A percentile compares a stretch with the other conserved stretches of the same genome.
phyloP scores from a whole-genome alignment of 768 basidiomycete species.

The Hygrophoropsis aurantiaca region DNA sequence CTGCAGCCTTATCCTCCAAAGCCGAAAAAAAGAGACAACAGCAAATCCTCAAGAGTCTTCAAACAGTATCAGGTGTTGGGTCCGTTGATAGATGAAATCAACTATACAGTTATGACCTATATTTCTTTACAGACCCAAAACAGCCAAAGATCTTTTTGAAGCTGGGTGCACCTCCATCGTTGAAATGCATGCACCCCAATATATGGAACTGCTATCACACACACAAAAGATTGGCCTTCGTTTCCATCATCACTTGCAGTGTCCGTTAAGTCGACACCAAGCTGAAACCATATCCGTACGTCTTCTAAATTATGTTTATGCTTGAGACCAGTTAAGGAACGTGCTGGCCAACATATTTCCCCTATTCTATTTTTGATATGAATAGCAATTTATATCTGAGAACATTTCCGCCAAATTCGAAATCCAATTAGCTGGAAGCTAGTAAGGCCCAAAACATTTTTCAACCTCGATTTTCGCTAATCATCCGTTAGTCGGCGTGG shows the following conservation, averaged over 20 bases:
- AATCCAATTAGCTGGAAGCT: conserved; percentile 50
- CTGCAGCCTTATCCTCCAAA: conserved; percentile 2
- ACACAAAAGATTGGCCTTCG: conserved; percentile 37
- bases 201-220: conserved; percentile 35
- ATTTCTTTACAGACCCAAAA: conserved; percentile 11
- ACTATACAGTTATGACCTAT: not conserved
- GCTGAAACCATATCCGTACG: conserved; percentile 48
- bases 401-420: conserved; percentile 49
- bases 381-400: conserved; percentile 49
- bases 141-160: conserved; percentile 46
- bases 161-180: conserved; percentile 48
- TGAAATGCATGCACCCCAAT: conserved; percentile 41
- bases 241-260: conserved; percentile 41
- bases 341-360: no score
- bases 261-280: conserved; percentile 37
- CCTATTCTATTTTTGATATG: not conserved
- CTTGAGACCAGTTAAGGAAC: no score
- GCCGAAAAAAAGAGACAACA: conserved; percentile 24
- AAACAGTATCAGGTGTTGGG: conserved; percentile 49
- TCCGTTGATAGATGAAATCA: conserved; percentile 19
- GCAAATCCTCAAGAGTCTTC: conserved; percentile 32
- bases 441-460: conserved; percentile 45
- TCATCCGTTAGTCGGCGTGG: conserved; percentile 41
- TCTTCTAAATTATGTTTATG: no score
- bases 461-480: not conserved